A percentile compares a stretch with the other conserved stretches of the same genome.
Evolutionary conservation across 495 filamentous ascomycete species (phyloP).

Genomic region (Corynascus novoguineensis): DNA sequence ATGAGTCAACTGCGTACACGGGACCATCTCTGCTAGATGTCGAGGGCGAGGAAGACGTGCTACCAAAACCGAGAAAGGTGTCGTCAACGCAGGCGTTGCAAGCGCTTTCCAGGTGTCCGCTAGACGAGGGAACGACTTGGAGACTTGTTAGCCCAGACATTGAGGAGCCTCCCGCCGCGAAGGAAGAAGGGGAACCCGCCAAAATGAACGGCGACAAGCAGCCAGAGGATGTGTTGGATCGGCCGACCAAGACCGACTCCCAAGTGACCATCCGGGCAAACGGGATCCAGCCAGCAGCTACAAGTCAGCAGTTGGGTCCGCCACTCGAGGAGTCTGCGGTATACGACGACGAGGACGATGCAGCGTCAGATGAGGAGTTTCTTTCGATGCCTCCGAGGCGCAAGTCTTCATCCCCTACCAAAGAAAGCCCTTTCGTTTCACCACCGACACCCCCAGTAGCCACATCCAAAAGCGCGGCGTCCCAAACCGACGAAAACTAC

Average conservation of each 20-base stretch:
- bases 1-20: conserved; percentile 24
- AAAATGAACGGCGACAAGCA: conserved; percentile 23
- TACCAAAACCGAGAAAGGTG: conserved; percentile 41
- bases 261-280: conserved; percentile 18
- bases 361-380: conserved; percentile 28
- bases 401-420: conserved; percentile 16
- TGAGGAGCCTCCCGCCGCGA: too few relatives aligned
- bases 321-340: conserved; percentile 19
- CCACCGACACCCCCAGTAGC: background rate
- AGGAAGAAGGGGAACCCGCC: too few relatives aligned
- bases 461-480: background rate
- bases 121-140: conserved; percentile 41
- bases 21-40: conserved; percentile 29
- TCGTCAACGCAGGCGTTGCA: conserved; percentile 43
- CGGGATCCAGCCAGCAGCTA: background rate
- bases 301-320: conserved; percentile 11
- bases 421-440: conserved; percentile 12
- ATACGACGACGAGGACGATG: conserved; percentile 22
- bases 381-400: conserved; percentile 29
- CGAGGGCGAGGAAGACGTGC: conserved; percentile 36
- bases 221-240: background rate
- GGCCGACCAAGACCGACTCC: conserved; percentile 15
- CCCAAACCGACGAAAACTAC: conserved; percentile 1
- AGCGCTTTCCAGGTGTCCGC: conserved; percentile 39
- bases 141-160: conserved; percentile 36